Percentiles rank a stretch among this genome's conserved stretches.
Conservation (phyloP, 441 rosid genomes). For the Hura crepitans region DNA sequence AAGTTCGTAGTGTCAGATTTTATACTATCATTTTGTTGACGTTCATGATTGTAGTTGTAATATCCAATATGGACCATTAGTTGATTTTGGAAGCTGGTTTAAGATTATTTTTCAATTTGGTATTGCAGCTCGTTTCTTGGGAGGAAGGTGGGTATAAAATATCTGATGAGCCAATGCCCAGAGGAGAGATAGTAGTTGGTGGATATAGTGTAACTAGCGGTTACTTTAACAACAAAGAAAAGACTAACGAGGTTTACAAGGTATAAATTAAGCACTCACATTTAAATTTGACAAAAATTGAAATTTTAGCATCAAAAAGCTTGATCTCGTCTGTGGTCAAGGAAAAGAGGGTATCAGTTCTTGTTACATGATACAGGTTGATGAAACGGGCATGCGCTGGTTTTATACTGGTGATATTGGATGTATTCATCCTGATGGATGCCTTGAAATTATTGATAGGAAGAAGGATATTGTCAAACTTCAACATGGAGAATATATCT, state of each 20-base stretch:
- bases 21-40: background rate
- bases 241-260: slow-evolving; percentile 83
- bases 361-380: slow-evolving; percentile 50
- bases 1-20: background rate
- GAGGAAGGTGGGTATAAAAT: slow-evolving; percentile 72
- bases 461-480: slow-evolving; percentile 96
- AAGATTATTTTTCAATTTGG: slow-evolving; percentile 12
- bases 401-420: slow-evolving; percentile 88
- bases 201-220: slow-evolving; percentile 78
- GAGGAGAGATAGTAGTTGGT: slow-evolving; percentile 85
- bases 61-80: background rate
- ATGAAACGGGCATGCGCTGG: slow-evolving; percentile 81
- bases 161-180: slow-evolving; percentile 84
- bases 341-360: background rate
- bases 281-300: background rate
- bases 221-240: slow-evolving; percentile 70
- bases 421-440: slow-evolving; percentile 79
- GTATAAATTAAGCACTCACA: slow-evolving; percentile 30
- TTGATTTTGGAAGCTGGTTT: slow-evolving; percentile 2
- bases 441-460: slow-evolving; percentile 88
- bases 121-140: slow-evolving; percentile 84
- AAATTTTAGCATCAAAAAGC: slow-evolving; percentile 4
- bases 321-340: slow-evolving; percentile 1
- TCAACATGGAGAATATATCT: slow-evolving; percentile 90
- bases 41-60: background rate